Conservation (phyloP, 257 asterid species). For the Pogostemon cablin region DNA sequence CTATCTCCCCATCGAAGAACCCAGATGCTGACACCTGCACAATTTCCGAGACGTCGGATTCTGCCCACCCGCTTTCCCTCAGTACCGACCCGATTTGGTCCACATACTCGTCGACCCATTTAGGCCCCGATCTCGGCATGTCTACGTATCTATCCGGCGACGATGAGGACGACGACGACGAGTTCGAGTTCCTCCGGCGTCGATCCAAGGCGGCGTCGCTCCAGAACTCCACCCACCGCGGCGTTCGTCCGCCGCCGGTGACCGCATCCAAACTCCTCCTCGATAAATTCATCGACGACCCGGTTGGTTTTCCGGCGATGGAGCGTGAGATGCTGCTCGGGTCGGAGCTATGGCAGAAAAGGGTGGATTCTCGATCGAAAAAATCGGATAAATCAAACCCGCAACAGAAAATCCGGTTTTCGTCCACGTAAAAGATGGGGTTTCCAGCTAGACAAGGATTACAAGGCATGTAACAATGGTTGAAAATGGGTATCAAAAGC, state of each 20-base stretch:
- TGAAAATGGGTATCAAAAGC: slow-evolving; percentile 77
- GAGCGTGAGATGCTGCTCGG: slow-evolving; percentile 45
- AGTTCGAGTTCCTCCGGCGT: slow-evolving; percentile 68
- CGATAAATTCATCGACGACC: slow-evolving; percentile 47
- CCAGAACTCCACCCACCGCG: slow-evolving; percentile 99
- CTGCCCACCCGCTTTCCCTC: slow-evolving; percentile 88
- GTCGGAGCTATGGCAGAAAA: slow-evolving; percentile 43
- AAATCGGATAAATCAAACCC: slow-evolving; percentile 86
- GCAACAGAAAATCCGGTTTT: slow-evolving; percentile 75
- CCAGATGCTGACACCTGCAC: slow-evolving; percentile 84
- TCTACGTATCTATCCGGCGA: slow-evolving; percentile 82
- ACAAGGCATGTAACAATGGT: slow-evolving; percentile 89
- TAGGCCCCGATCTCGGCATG: slow-evolving; percentile 72
- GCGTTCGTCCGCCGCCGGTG: slow-evolving; percentile 54
- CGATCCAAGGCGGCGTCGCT: slow-evolving; percentile 92
- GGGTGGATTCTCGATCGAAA: slow-evolving; percentile 74
- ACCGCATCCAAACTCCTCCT: slow-evolving; percentile 61
- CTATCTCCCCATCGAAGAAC: slow-evolving; percentile 83
- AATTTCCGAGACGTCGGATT: slow-evolving; percentile 85
- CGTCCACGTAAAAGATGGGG: slow-evolving; percentile 90
- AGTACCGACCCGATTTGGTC: slow-evolving; percentile 77
- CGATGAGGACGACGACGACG: slow-evolving; percentile 71
- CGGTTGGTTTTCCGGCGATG: slow-evolving; percentile 47
- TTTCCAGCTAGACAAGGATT: slow-evolving; percentile 85
- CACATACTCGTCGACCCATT: slow-evolving; percentile 88